phyloP scores from a whole-genome alignment of 768 basidiomycete species.

The Russula griseocarnosa region DNA sequence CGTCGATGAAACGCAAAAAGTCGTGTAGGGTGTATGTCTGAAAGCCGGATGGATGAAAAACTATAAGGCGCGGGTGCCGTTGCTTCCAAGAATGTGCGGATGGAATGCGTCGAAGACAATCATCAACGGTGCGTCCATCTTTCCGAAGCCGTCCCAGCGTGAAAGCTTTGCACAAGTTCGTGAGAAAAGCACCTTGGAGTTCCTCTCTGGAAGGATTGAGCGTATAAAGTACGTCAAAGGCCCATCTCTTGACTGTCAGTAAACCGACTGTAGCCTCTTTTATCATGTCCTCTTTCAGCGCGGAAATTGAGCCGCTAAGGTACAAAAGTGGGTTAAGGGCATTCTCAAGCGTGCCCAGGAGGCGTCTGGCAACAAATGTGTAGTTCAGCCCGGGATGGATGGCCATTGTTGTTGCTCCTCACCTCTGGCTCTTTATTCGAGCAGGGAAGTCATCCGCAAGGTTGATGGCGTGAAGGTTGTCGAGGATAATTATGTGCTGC shows the following conservation, averaged over 20 bases:
- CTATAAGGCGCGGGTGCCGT: slow-evolving; percentile 10
- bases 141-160: slow-evolving; percentile 32
- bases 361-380: background rate
- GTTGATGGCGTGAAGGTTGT: slow-evolving; percentile 31
- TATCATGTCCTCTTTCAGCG: slow-evolving; percentile 38
- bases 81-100: background rate
- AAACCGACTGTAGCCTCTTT: slow-evolving; percentile 40
- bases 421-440: slow-evolving; percentile 13
- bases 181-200: slow-evolving; percentile 37
- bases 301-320: slow-evolving; percentile 42
- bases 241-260: slow-evolving; percentile 45
- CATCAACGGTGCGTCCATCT: background rate
- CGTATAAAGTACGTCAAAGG: slow-evolving; percentile 39
- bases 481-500: slow-evolving; percentile 48
- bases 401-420: background rate
- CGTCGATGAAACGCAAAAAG: slow-evolving; percentile 15
- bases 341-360: slow-evolving; percentile 41
- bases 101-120: slow-evolving; percentile 4
- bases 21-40: slow-evolving; percentile 4
- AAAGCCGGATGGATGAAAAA: background rate
- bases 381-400: background rate
- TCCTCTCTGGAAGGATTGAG: slow-evolving; percentile 31
- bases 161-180: slow-evolving; percentile 38
- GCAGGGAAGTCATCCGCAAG: background rate
- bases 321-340: slow-evolving; percentile 47